Evolutionary conservation across 2,329 filamentous ascomycete species (phyloP), one percentile per base, ranked within the genome.

Genomic region (Aspergillus pseudoterreus): DNA sequence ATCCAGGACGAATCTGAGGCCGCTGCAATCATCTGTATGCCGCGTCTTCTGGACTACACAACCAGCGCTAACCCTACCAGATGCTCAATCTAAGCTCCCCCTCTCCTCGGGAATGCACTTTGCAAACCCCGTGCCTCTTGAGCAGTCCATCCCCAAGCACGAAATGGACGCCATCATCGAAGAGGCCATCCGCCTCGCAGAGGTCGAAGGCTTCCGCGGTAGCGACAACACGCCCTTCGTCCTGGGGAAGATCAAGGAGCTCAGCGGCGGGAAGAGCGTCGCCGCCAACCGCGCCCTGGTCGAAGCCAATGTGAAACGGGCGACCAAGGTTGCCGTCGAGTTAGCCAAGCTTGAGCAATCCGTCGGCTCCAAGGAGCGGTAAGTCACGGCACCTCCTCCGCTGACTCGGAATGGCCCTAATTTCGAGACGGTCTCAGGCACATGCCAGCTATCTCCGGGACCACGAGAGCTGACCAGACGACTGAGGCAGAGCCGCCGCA

Each of bases 211-310:
- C 10, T 82, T 82, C 53, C 81, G 79, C 1, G 92, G 92, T 43
- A 88, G 79, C 66, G 82, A 82, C 55, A 95, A 94, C 66, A 96
- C 92, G 0, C 92, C 92, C 0, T 96, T 87, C 65, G 84, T 96
- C 36, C 76, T 96, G 36, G 76, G 74, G 38, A 86, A 88, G 63
- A 90, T 96, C 67, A 86, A 87, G 65, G 83, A 94, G 65, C 77
- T 95, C 55, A 94, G 86, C 21, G 78, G 84, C 24, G 83, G 84
- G 24, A 83, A 78, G 65, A 90, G 85, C 53, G 82, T 94, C 12
- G 73, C 75, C 10, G 88, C 91, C 17, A 96, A 96, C 68, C 80
- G 81, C 63, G 84, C 83, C 11, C 71, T 89, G 50, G 81, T 89
- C 43, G 79, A 86, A 58, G 79, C 80, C 6, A 90, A 90, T 62